Percentiles rank a stretch among this genome's conserved stretches.
Conservation (phyloP, 2,329 filamentous ascomycete genomes). For the Stemphylium vesicarium region DNA sequence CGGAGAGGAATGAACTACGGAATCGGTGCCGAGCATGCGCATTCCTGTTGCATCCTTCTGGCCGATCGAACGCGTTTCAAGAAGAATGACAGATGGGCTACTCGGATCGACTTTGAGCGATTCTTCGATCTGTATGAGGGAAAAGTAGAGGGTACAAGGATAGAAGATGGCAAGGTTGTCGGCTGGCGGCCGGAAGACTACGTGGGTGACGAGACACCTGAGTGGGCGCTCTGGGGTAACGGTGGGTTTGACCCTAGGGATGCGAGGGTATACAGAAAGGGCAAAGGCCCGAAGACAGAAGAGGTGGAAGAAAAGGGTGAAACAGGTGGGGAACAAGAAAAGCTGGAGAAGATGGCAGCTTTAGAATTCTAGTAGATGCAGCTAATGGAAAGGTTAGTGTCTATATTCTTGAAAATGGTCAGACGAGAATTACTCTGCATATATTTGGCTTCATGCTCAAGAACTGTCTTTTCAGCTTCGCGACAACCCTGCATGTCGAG, state of each 20-base stretch:
- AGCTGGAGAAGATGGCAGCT: constrained; percentile 1
- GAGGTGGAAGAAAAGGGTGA: constrained; percentile 14
- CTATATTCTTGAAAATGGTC: too few relatives aligned
- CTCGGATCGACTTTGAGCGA: constrained; percentile 84
- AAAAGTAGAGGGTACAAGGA: constrained; percentile 39
- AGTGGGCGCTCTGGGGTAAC: constrained; percentile 95
- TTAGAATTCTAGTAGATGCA: constrained; percentile 17
- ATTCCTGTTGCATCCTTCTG: constrained; percentile 90
- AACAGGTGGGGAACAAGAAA: constrained; percentile 19
- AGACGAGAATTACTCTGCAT: too few relatives aligned
- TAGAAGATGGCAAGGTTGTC: constrained; percentile 54
- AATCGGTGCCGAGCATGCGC: constrained; percentile 92
- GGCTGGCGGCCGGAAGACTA: constrained; percentile 90
- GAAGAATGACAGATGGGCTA: constrained; percentile 83
- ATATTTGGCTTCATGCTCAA: too few relatives aligned
- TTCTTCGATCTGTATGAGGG: constrained; percentile 86
- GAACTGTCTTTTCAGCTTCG: too few relatives aligned
- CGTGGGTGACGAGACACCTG: constrained; percentile 80
- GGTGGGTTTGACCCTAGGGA: constrained; percentile 94
- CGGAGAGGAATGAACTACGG: constrained; percentile 80
- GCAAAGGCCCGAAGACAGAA: constrained; percentile 60
- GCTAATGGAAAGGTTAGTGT: too few relatives aligned
- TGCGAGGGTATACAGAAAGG: constrained; percentile 85
- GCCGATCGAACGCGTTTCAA: constrained; percentile 78
- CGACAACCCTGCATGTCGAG: too few relatives aligned